Evolutionary conservation across 106 monocot species (phyloP).

Genomic region (Apostasia shenzhenica): DNA sequence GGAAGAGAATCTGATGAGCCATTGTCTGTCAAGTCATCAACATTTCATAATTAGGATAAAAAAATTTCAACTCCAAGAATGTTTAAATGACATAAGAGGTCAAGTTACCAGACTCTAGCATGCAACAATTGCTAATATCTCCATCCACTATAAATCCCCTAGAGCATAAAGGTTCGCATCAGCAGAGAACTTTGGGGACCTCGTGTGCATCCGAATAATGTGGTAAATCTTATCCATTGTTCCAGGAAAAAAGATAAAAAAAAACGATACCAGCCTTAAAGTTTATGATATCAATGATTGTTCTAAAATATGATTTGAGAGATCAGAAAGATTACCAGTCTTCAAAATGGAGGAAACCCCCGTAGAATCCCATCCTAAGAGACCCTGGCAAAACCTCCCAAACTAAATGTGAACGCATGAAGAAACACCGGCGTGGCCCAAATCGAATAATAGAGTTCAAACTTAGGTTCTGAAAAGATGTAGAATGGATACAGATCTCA

Average conservation of each 20-base stretch:
- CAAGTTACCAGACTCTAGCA: conserved; percentile 22
- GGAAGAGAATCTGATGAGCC: conserved; percentile 30
- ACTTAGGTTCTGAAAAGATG: conserved; percentile 50
- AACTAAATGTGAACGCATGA: conserved; percentile 42
- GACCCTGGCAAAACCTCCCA: too few relatives aligned
- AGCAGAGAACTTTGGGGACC: conserved; percentile 49
- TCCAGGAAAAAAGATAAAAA: neutral
- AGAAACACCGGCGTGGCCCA: conserved; percentile 54
- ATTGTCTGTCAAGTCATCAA: conserved; percentile 18
- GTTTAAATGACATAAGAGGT: neutral
- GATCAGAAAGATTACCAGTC: conserved; percentile 38
- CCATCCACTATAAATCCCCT: conserved; percentile 13
- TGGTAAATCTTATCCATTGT: neutral
- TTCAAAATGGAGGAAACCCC: conserved; percentile 62
- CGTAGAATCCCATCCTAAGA: too few relatives aligned
- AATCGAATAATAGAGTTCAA: conserved; percentile 29
- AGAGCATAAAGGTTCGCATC: conserved; percentile 42
- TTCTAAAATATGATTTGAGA: conserved; percentile 2
- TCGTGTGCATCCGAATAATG: conserved; percentile 14
- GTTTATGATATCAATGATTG: neutral
- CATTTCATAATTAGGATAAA: neutral
- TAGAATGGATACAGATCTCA: too few relatives aligned
- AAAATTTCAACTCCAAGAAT: neutral
- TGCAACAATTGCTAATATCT: conserved; percentile 5
- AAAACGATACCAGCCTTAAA: too few relatives aligned